Base-by-base conservation (phyloP, 2,329 filamentous ascomycete species). In the Neophaeococcomyces aloes region DNA sequence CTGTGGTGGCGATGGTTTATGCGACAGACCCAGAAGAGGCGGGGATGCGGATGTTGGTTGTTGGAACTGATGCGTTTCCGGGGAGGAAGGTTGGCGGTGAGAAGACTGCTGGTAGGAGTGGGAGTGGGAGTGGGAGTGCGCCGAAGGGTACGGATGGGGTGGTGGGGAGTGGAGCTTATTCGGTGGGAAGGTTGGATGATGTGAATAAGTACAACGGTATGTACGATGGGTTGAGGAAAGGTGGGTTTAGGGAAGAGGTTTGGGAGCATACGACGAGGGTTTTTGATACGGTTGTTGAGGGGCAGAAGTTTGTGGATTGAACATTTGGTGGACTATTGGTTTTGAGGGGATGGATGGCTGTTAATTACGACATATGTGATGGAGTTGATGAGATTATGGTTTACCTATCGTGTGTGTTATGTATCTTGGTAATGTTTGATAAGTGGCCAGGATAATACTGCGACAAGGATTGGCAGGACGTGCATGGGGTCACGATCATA, bases 21-120 rank as follows among this genome's bases (percentile, higher is more conserved):
- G 44, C 56, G 43, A 57, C 56, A 3, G 42, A 50, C 11, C 36
- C 51, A 3, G 48, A 55, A 11, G 57, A 55, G 8, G 60, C 56
- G 47, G 61, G 61, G 2, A 49, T 59, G 29, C 50, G 62, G 6
- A 57, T 62, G 49, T 18, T 57, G 37, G 56, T 51, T 42, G 48
- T 57, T 34, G 46, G 51, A 1, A 50, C 54, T 3, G 27, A 36
- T 19, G 41, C 42, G 13, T 59, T 50, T 48, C n/a, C n/a, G n/a
- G n/a, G n/a, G n/a, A n/a, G n/a, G n/a, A n/a, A n/a, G n/a, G 53
- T 18, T 33, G n/a, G 15, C 21, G n/a, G 11, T n/a, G 30, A 10
- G 4, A 10, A 17, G 15, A n/a, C 17, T 31, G 30, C 19, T n/a
- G 21, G 23, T 21, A 25, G 17, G 23, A 25, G n/a, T 8, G 25